Evolutionary conservation across 176 grass and related monocot species (phyloP).

Genomic region (Musa acuminata): DNA sequence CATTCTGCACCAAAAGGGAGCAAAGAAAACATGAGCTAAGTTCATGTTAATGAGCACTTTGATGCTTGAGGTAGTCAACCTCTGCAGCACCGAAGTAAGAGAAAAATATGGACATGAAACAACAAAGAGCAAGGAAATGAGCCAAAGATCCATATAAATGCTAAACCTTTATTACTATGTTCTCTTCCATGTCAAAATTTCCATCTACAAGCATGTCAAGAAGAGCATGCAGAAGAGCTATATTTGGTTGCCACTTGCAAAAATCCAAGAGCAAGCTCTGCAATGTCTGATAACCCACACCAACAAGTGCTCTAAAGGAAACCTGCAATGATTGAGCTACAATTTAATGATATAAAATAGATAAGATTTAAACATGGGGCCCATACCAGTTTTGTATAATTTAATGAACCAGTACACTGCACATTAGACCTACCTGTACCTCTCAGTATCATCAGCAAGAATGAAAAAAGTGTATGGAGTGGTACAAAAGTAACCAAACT

Average conservation of each 20-base stretch:
- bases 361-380: neutral
- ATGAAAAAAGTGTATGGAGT: no score
- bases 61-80: neutral
- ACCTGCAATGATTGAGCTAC: conserved; percentile 48
- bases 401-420: neutral
- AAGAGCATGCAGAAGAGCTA: conserved; percentile 59
- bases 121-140: neutral
- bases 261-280: conserved; percentile 94
- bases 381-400: neutral
- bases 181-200: conserved; percentile 69
- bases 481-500: no score
- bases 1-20: conserved; percentile 51
- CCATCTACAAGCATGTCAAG: conserved; percentile 98
- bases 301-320: conserved; percentile 80
- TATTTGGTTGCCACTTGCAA: conserved; percentile 81
- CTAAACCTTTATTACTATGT: conserved; percentile 69
- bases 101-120: neutral
- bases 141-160: conserved; percentile 15
- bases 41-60: neutral
- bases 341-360: neutral
- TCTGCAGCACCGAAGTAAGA: neutral
- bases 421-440: no score
- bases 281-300: conserved; percentile 81
- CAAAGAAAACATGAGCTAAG: conserved; percentile 22
- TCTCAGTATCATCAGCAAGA: no score